Base-by-base conservation (phyloP, 75 land plant species). In the Picea glauca region DNA sequence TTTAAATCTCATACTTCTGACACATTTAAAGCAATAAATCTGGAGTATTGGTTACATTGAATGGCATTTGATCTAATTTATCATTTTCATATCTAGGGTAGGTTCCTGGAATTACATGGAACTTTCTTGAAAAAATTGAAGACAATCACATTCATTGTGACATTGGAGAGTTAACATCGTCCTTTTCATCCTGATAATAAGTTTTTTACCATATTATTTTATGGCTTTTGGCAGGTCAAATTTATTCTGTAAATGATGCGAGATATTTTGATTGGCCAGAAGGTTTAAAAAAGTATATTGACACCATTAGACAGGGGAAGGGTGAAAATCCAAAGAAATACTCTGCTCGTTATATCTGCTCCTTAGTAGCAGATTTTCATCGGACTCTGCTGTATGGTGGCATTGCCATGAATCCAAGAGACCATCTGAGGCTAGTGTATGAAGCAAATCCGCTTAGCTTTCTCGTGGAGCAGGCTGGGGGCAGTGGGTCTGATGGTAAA, bases 171-270 rank as follows among this genome's bases (percentile, higher is more conserved):
- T 50, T 9, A 50, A 50, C 1, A 50, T 50, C 12, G 11, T 50
- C 56, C 1, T 50, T 50, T 46, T 50, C 11, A 6, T 35, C n/a
- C 56, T 21, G 23, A 40, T 70, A 8, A 70, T 15, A 26, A 5
- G 11, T 8, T 23, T 57, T n/a, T 54, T 18, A 21, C 9, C 11
- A 43, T 50, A 31, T 3, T 77, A 31, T 50, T 8, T 56, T n/a
- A n/a, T 79, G 68, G 38, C 46, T 12, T 68, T 21, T 78, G 11
- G 50, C 93, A 97, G 98, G 99, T 13, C 98, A 95, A 83, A 94
- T 97, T 1, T 97, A 97, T 81, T 97, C 99, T 11, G 95, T 97
- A 26, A 97, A 97, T 78, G 99, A 97, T 91, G 99, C 98, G 21
- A 83, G 99, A 60, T 97, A 97, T 56, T 97, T 93, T 74, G 99